phyloP scores from a whole-genome alignment of 2,329 filamentous ascomycete genomes.

The Hymenoscyphus fraxineus region DNA sequence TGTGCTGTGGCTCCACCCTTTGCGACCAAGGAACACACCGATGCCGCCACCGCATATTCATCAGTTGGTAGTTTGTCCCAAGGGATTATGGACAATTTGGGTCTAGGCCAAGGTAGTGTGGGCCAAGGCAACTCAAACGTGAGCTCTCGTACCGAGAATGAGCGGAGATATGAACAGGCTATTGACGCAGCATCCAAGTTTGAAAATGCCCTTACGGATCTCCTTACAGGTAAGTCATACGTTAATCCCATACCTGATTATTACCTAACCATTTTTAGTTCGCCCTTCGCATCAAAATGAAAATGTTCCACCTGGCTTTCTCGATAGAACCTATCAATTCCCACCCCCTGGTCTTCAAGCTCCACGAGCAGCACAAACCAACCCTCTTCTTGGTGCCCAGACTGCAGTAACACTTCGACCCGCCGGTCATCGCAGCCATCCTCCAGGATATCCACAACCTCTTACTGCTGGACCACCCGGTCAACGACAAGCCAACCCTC shows the following conservation, averaged over 20 bases:
- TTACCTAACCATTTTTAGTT: not conserved
- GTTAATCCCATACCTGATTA: not conserved
- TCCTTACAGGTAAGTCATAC: conserved; percentile 4
- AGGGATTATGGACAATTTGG: not conserved
- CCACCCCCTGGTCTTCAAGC: conserved; percentile 23
- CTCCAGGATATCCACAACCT: conserved; percentile 32
- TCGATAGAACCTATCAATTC: conserved; percentile 27
- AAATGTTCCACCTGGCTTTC: conserved; percentile 15
- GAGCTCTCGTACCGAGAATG: not conserved
- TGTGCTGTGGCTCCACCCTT: conserved; percentile 11
- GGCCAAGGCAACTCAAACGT: not conserved
- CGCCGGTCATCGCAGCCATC: conserved; percentile 7
- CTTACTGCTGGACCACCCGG: conserved; percentile 37
- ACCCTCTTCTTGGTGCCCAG: conserved; percentile 23
- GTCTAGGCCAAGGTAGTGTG: not conserved
- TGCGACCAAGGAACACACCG: conserved; percentile 1
- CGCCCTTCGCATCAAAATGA: not conserved
- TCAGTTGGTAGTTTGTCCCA: not conserved
- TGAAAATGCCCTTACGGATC: conserved; percentile 7
- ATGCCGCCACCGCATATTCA: not conserved
- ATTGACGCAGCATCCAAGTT: not conserved
- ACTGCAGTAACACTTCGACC: not conserved
- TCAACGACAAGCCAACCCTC: conserved; percentile 25
- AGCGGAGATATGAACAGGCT: not conserved
- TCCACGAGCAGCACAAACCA: conserved; percentile 15